Evolutionary conservation across 495 filamentous ascomycete genomes (phyloP).

Genomic region (Umbilicaria muhlenbergii): DNA sequence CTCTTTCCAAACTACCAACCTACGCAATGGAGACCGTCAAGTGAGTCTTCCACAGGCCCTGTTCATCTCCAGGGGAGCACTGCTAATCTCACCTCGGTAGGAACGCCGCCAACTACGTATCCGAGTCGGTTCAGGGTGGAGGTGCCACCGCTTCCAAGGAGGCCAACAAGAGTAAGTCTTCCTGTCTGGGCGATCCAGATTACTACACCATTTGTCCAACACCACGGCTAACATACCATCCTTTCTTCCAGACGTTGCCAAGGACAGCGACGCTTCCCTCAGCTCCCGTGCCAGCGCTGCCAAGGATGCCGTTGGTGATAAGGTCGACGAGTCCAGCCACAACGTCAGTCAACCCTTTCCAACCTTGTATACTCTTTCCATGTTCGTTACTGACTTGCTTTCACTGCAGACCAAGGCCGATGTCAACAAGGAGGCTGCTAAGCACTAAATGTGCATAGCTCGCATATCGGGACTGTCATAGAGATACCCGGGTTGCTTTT

Average conservation of each 20-base stretch:
- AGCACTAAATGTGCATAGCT: too few relatives aligned
- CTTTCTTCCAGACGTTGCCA: constrained; percentile 29
- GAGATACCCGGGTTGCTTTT: too few relatives aligned
- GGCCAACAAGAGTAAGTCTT: constrained; percentile 36
- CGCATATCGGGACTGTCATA: too few relatives aligned
- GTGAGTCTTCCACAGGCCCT: not conserved
- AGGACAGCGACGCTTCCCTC: constrained; percentile 34
- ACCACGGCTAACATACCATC: not conserved
- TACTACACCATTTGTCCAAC: too few relatives aligned
- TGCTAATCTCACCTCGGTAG: constrained; percentile 1
- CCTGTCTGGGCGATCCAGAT: not conserved
- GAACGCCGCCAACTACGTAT: constrained; percentile 48
- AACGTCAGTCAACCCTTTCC: constrained; percentile 6
- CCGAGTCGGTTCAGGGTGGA: constrained; percentile 39
- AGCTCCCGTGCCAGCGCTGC: constrained; percentile 36
- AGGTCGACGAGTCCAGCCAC: constrained; percentile 38
- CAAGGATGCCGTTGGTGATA: constrained; percentile 40
- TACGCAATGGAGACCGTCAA: constrained; percentile 14
- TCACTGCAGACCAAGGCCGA: constrained; percentile 4
- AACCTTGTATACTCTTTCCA: not conserved
- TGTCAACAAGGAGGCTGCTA: constrained; percentile 5
- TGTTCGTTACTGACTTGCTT: not conserved
- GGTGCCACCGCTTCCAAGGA: constrained; percentile 37
- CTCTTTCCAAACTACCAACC: constrained; percentile 9
- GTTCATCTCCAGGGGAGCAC: not conserved